Evolutionary conservation across 352 stramenopile genomes (phyloP), one percentile per base, ranked within the genome.

Genomic region (Stramenopiles sp.): DNA sequence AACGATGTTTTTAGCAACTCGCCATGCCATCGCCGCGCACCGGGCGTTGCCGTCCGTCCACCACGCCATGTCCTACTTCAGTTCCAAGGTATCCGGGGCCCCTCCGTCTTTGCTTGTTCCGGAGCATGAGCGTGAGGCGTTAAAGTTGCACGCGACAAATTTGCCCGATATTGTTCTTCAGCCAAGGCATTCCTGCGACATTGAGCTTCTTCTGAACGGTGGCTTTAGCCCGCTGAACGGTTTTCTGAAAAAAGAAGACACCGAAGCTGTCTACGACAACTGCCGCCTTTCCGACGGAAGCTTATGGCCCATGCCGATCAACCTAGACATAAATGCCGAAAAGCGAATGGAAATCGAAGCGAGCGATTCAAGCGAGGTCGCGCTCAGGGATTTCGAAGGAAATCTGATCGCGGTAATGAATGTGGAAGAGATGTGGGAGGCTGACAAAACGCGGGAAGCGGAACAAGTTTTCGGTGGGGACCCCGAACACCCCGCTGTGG

Each of bases 161-260:
- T n/a, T n/a, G n/a, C n/a, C n/a, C n/a, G n/a, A n/a, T n/a, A n/a
- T n/a, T n/a, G n/a, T n/a, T n/a, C n/a, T n/a, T n/a, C n/a, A n/a
- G n/a, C n/a, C n/a, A n/a, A n/a, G n/a, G n/a, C 87, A 95, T 80
- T 81, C 92, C 53, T 95, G 88, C 78, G 88, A 95, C 83, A 83
- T 93, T 32, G 88, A 94, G 81, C 83, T 94, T 4, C 84, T 95
- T 76, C 89, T 90, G 80, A 93, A 93, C 78, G 88, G 89, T 77
- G 88, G 85, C 78, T 94, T 95, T 80, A 88, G 81, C 68, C 89
- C 89, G 32, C 79, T 95, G 30, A 89, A 83, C 37, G 84, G 85
- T 77, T 95, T 94, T 81, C 94, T 95, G 89, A 82, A 90, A 71
- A 83, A 93, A 78, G 78, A 77, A 34, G 78, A 84, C 34, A 87